Evolutionary conservation across 2,329 filamentous ascomycete species (phyloP), one percentile per base, ranked within the genome.

Genomic region (Fusarium sp.): DNA sequence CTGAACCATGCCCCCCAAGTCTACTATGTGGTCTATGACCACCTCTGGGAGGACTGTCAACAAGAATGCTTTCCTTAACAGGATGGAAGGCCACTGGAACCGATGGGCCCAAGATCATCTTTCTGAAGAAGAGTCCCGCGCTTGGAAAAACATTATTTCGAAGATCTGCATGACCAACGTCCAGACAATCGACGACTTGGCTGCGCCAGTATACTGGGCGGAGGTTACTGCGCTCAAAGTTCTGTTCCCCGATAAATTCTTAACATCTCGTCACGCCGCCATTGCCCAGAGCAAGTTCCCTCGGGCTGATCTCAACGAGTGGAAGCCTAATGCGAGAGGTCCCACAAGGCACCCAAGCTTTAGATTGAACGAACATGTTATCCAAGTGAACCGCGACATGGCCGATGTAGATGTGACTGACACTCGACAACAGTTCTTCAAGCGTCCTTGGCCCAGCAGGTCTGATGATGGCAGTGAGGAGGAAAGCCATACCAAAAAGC

Each of bases 241-340:
- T 6, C 21, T 64, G 7, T 63, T 64, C 6, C 24, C 21, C 2
- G 11, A 53, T 7, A 43, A 58, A 6, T 63, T 63, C 26, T 38
- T 63, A 8, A 9, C 8, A 10, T 64, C 61, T 38, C 10, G 8
- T 4, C 24, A 44, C 26, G 58, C 46, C 10, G 61, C 34, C 30
- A 8, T 21, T 5, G 58, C 58, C 9, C 43, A 63, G n/a, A 19
- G 45, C 38, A 19, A 23, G 26, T 63, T 64, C 30, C 52, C 47
- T 0, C 11, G 26, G 12, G 48, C 62, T 4, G 28, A 64, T 4
- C 15, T 64, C 3, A 15, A 19, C 6, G 12, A 43, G 17, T 65
- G 59, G 62, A 42, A 63, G 47, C 30, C 43, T 5, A 64, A 63
- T 6, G n/a, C 32, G 6, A 24, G 19, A 8, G 61, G 47, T 6